These are phyloP conservation scores for Penicillium verrucosum DNA, from an alignment of 2,329 filamentous ascomycete species.

Conservation along the genomic window DNA sequence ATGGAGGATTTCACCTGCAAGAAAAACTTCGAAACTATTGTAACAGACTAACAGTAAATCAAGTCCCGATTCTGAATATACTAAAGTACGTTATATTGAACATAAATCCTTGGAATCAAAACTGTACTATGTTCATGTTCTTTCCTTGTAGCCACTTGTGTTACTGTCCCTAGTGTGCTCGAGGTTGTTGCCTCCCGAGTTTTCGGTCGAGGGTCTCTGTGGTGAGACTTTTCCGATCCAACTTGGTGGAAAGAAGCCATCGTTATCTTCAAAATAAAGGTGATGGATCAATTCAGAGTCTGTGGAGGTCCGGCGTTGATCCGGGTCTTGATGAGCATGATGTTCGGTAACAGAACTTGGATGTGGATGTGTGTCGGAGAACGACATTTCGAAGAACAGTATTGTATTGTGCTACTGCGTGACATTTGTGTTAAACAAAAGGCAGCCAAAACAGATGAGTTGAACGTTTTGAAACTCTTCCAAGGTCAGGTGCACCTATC, in stretches of 20 bases:
- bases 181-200: neutral
- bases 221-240: constrained; percentile 24
- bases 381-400: neutral
- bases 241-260: constrained; percentile 34
- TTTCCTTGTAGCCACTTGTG: neutral
- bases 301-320: constrained; percentile 1
- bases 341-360: neutral
- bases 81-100: neutral
- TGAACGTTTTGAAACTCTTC: neutral
- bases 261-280: constrained; percentile 37
- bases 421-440: neutral
- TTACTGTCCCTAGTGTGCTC: neutral
- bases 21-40: neutral
- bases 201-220: constrained; percentile 9
- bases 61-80: neutral
- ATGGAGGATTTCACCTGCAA: neutral
- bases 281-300: constrained; percentile 29
- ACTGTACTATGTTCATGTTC: neutral
- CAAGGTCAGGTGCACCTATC: neutral
- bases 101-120: neutral
- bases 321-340: neutral
- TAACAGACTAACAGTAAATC: neutral
- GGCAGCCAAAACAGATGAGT: neutral
- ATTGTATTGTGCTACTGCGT: too few species aligned
- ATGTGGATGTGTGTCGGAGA: neutral